Evolutionary conservation across 208 protist genomes (phyloP).

Genomic region (Leishmania major): DNA sequence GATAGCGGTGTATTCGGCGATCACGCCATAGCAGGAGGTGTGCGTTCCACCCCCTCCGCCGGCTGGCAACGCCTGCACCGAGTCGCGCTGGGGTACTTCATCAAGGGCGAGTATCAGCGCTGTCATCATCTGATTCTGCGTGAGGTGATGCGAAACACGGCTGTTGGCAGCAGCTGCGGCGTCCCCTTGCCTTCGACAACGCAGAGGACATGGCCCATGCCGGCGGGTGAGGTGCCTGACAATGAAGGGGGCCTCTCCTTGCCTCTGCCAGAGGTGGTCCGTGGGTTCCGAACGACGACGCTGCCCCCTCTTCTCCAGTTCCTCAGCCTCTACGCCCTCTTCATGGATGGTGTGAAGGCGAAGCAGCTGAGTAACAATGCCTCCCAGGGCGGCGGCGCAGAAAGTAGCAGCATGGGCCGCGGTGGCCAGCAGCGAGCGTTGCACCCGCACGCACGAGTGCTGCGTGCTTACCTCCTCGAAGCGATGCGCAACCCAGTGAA

Average conservation of each 20-base stretch:
- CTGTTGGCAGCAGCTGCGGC: background rate
- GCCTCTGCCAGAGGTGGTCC: conserved; percentile 17
- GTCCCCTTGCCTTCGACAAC: background rate
- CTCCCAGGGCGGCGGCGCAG: conserved; percentile 13
- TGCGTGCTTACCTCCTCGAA: conserved; percentile 67
- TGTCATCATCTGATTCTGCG: conserved; percentile 62
- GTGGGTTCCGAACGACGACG: conserved; percentile 32
- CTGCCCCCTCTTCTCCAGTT: conserved; percentile 65
- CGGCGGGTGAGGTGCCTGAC: background rate
- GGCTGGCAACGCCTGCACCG: conserved; percentile 49
- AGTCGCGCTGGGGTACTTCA: conserved; percentile 59
- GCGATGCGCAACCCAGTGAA: conserved; percentile 52
- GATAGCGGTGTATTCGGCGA: background rate
- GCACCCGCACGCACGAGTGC: conserved; percentile 71
- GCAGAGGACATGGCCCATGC: background rate
- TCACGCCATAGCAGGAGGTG: background rate
- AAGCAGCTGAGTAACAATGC: conserved; percentile 39
- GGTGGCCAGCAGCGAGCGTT: conserved; percentile 42
- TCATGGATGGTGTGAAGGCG: conserved; percentile 72
- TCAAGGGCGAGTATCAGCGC: conserved; percentile 72
- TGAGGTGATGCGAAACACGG: conserved; percentile 45
- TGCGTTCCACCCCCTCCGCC: background rate
- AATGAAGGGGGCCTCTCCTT: conserved; percentile 3
- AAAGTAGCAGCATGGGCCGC: conserved; percentile 10
- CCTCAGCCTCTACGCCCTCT: conserved; percentile 79